Percentiles rank a stretch among this genome's conserved stretches.
phyloP scores from a whole-genome alignment of 2,329 filamentous ascomycete species.

The Phaeoacremonium minimum region DNA sequence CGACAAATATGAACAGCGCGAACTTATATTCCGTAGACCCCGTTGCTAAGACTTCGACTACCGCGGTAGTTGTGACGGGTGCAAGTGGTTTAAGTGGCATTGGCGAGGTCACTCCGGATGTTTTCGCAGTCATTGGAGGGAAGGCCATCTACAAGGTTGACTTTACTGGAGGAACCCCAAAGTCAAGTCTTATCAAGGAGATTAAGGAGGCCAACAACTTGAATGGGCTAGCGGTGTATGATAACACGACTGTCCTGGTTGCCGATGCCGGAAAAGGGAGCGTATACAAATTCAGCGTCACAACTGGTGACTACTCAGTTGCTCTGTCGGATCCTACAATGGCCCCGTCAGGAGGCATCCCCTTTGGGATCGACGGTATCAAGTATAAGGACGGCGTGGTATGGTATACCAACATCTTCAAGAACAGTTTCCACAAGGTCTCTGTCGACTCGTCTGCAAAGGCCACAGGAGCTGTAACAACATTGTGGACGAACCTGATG shows the following conservation, averaged over 20 bases:
- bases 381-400: conserved; percentile 21
- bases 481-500: conserved; percentile 25
- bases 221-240: conserved; percentile 22
- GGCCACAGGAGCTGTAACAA: conserved; percentile 16
- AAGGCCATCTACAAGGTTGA: conserved; percentile 25
- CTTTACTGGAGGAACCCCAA: conserved; percentile 16
- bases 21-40: conserved; percentile 22
- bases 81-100: conserved; percentile 22
- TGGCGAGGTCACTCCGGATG: conserved; percentile 21
- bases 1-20: conserved; percentile 26
- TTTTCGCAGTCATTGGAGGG: conserved; percentile 24
- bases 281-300: conserved; percentile 19
- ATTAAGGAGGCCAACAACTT: conserved; percentile 22
- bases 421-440: conserved; percentile 26
- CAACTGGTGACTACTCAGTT: conserved; percentile 17
- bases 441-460: conserved; percentile 20
- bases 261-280: conserved; percentile 23
- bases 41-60: conserved; percentile 17
- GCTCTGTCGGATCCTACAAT: conserved; percentile 21
- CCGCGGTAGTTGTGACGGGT: conserved; percentile 19
- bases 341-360: conserved; percentile 21
- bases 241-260: conserved; percentile 22
- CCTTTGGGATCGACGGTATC: conserved; percentile 26
- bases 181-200: conserved; percentile 18
- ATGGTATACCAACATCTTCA: conserved; percentile 29